Conservation (phyloP, 2,329 filamentous ascomycete species). For the Tolypocladium cylindrosporum region DNA sequence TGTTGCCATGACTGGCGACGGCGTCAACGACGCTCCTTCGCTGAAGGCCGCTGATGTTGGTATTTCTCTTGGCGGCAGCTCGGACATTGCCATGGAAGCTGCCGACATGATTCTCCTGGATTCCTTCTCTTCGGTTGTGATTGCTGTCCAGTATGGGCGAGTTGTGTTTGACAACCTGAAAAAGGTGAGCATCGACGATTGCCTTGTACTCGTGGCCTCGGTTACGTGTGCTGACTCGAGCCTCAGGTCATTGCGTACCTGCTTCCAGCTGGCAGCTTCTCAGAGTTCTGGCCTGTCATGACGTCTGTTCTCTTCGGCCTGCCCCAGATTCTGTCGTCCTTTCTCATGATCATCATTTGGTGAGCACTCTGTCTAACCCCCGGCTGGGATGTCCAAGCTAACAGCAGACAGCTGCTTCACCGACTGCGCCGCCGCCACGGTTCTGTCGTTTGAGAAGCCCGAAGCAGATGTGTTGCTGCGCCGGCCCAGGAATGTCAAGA, state of each 20-base stretch:
- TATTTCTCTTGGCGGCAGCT: slow-evolving; percentile 72
- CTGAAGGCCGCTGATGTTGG: slow-evolving; percentile 72
- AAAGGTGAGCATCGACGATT: slow-evolving; percentile 32
- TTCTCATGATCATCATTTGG: slow-evolving; percentile 62
- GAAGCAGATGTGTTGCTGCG: slow-evolving; percentile 66
- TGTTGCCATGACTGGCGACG: slow-evolving; percentile 78
- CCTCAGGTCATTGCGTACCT: slow-evolving; percentile 50
- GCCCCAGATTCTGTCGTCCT: slow-evolving; percentile 62
- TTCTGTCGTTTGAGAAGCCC: slow-evolving; percentile 65
- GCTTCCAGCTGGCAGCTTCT: slow-evolving; percentile 63
- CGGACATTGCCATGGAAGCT: slow-evolving; percentile 72
- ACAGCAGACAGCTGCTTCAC: slow-evolving; percentile 52
- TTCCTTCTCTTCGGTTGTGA: slow-evolving; percentile 60
- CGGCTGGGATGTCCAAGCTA: background rate
- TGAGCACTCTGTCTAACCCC: slow-evolving; percentile 12
- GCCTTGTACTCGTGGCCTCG: too few species aligned
- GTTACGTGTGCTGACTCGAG: background rate
- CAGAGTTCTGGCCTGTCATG: slow-evolving; percentile 67
- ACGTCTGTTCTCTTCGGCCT: slow-evolving; percentile 63
- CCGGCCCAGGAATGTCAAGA: slow-evolving; percentile 56
- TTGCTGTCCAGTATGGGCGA: slow-evolving; percentile 62
- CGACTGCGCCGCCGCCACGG: slow-evolving; percentile 63
- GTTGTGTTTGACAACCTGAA: slow-evolving; percentile 74
- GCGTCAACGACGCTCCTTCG: slow-evolving; percentile 78
- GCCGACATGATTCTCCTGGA: slow-evolving; percentile 76